Conservation (phyloP, 306 rosid genomes). For the Citrullus colocynthis region DNA sequence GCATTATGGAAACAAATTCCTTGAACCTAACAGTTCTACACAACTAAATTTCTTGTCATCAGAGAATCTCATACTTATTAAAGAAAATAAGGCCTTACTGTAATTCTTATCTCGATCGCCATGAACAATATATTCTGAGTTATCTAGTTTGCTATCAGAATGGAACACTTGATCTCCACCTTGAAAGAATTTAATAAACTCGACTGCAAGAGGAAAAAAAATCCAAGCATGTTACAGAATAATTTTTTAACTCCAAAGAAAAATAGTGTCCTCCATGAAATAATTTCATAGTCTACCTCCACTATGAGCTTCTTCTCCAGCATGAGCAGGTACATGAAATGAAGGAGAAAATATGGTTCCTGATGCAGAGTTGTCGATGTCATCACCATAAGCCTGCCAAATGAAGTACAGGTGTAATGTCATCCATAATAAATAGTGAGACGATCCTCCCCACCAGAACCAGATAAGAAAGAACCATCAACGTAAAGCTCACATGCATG, state of each 20-base stretch:
- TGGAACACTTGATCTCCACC: constrained; percentile 40
- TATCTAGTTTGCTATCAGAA: constrained; percentile 23
- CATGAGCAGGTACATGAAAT: constrained; percentile 56
- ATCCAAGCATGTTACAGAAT: background rate
- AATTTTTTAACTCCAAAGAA: background rate
- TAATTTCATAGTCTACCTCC: constrained; percentile 47
- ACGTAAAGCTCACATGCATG: background rate
- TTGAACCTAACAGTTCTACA: constrained; percentile 2
- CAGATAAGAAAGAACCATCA: background rate
- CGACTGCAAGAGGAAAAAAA: constrained; percentile 27
- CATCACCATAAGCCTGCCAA: constrained; percentile 41
- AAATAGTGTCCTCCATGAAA: background rate
- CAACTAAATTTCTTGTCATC: constrained; percentile 5
- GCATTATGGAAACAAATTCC: constrained; percentile 24
- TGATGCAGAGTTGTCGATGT: constrained; percentile 26
- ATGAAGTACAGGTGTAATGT: constrained; percentile 1
- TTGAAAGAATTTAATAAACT: constrained; percentile 57
- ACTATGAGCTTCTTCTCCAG: constrained; percentile 40
- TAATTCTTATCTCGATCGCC: constrained; percentile 24
- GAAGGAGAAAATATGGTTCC: constrained; percentile 90
- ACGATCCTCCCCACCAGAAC: background rate
- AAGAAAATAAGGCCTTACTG: constrained; percentile 8
- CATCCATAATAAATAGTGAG: background rate
- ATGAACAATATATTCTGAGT: constrained; percentile 22
- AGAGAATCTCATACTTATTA: constrained; percentile 12